Base-by-base conservation (phyloP, 768 basidiomycete species). In the Paxillus involutus region DNA sequence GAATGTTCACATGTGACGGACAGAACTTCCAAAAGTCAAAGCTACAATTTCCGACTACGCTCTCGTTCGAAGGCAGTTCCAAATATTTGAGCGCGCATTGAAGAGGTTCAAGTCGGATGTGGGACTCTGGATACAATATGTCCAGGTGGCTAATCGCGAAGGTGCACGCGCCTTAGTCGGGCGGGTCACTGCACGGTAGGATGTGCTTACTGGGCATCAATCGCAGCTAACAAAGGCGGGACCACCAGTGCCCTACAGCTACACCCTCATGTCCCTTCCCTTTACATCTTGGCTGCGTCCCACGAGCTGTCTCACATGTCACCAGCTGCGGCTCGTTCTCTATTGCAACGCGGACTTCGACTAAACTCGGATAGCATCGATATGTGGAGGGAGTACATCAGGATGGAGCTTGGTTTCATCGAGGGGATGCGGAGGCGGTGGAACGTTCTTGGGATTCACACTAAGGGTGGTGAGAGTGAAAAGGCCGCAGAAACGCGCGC, bases 351-450 rank as follows among this genome's bases (percentile, higher is more conserved):
- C 6, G 94, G 94, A 12, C 77, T 96, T 44, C 81, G 94, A 35
- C 69, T 96, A 46, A 88, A 93, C 59, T 73, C 77, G 12, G 82
- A 86, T 49, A 89, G 83, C 58, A 69, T 80, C 32, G 84, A 86
- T 52, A 75, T 98, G 70, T 98, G 94, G 94, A 77, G 77, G 19
- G 94, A 95, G 70, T 96, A 94, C 66, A 84, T 93, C 58, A 85
- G 85, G 66, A 91, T 97, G 83, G 94, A 98, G 68, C 72, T 95
- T 5, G 85, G 85, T 3, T 96, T 91, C 69, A 75, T 92, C 8
- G 93, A 96, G 73, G 82, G 81, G 13, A 72, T 95, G 45, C 76
- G 89, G 37, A 74, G 89, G 58, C 77, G 94, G 48, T 94, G 91
- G 92, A 83, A 77, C 43, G 75, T 91, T 8, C 75, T 96, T 17